Base-by-base conservation (phyloP, 75 land plant species). In the Gnetum montanum region DNA sequence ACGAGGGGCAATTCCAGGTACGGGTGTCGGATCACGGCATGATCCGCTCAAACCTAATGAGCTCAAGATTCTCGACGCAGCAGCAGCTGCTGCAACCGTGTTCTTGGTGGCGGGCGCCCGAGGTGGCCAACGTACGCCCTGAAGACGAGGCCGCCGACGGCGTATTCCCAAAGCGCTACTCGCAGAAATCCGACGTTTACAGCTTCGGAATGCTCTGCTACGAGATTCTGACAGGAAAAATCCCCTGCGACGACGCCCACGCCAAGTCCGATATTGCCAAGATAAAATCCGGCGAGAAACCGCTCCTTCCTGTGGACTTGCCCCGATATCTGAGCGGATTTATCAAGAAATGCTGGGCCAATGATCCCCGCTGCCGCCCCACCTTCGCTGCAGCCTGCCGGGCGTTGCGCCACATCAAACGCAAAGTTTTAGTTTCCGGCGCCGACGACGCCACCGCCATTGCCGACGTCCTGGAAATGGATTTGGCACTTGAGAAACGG, bases 271-370 rank as follows among this genome's bases (percentile, higher is more conserved):
- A 26, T 29, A 26, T 16, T 11, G 37, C 66, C 46, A 85, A 77
- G 55, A 66, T 85, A 6, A 65, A 59, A 45, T 59, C 72, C 2
- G 81, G 85, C 12, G 85, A 85, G 31, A 61, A 81, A 50, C 89
- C 89, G 1, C 38, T 77, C 26, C 70, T 85, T 33, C 78, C 89
- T 16, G 60, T 33, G 10, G 46, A 33, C 4, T 41, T 68, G 1
- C 85, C 80, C n/a, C 76, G 68, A 12, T 77, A 60, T 47, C 18
- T 85, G 7, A 34, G 70, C 2, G 72, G 40, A 25, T 51, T 77
- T 41, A 81, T 74, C 11, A 73, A 68, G 54, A 68, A 34, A 69
- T 81, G 84, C 55, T 85, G 85, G 30, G 45, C 58, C 15, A 35
- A 49, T 1, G 38, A 59, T 31, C 68, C 63, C n/a, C 11, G 8